phyloP scores from a whole-genome alignment of 371 early-diverging fungal species.

The Mucor mucedo region DNA sequence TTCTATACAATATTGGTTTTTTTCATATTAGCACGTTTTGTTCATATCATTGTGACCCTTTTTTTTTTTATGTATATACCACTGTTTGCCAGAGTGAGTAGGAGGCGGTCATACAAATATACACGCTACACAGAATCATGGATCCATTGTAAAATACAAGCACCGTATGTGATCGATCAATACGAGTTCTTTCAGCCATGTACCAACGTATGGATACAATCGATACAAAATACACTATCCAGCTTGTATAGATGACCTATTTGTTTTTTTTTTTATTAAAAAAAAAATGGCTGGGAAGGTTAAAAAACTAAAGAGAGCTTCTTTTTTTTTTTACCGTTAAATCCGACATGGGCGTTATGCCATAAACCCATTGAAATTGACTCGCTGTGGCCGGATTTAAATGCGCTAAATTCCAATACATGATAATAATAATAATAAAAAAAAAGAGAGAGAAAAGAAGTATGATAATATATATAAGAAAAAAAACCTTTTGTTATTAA shows the following conservation, averaged over 20 bases:
- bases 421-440: neutral
- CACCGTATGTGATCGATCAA: conserved; percentile 10
- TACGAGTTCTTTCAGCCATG: conserved; percentile 30
- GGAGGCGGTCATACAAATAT: conserved; percentile 10
- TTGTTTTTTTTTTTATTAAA: neutral
- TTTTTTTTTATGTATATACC: conserved; percentile 8
- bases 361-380: conserved; percentile 29
- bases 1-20: neutral
- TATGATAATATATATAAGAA: too few species aligned
- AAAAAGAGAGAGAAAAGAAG: conserved; percentile 6
- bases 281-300: too few species aligned
- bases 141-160: conserved; percentile 15
- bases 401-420: conserved; percentile 7
- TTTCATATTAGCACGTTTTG: neutral
- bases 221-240: conserved; percentile 26
- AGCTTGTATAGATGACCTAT: conserved; percentile 22
- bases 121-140: conserved; percentile 11
- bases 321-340: conserved; percentile 8
- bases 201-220: conserved; percentile 29
- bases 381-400: conserved; percentile 8
- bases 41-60: neutral
- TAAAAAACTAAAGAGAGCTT: neutral
- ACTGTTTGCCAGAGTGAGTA: conserved; percentile 12
- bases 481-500: too few species aligned
- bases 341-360: conserved; percentile 26